Conservation (phyloP, 768 basidiomycete species). For the Terana coerulea region DNA sequence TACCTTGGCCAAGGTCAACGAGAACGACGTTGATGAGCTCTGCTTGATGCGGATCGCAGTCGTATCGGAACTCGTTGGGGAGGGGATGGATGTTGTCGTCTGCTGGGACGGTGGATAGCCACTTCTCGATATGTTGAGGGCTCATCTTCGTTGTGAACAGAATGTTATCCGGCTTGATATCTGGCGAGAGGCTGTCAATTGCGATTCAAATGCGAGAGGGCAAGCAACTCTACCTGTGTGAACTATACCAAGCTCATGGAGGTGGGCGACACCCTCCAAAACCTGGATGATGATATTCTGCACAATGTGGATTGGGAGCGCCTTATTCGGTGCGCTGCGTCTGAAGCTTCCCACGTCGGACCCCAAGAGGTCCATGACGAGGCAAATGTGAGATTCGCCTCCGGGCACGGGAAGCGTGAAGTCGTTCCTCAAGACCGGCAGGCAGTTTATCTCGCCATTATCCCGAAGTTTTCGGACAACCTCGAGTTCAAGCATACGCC, state of each 20-base stretch:
- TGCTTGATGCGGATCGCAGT: conserved; percentile 10
- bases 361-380: conserved; percentile 18
- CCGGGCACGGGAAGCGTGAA: conserved; percentile 14
- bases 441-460: conserved; percentile 5
- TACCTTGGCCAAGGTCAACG: conserved; percentile 23
- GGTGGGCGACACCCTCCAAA: conserved; percentile 9
- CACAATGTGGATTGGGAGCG: conserved; percentile 14
- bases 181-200: conserved; percentile 8
- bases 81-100: conserved; percentile 16
- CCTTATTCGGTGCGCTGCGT: conserved; percentile 18
- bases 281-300: conserved; percentile 16
- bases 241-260: conserved; percentile 19
- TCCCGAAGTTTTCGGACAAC: conserved; percentile 16
- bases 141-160: conserved; percentile 17
- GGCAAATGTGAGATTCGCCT: conserved; percentile 19
- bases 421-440: conserved; percentile 18
- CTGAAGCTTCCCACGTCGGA: conserved; percentile 21
- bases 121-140: conserved; percentile 10
- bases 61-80: conserved; percentile 12
- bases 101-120: not conserved
- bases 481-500: conserved; percentile 16
- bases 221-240: conserved; percentile 17
- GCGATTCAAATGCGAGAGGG: not conserved
- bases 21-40: conserved; percentile 10
- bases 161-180: conserved; percentile 27